Base-by-base conservation (phyloP, 176 grass and related monocot genomes). In the Carex pumila region DNA sequence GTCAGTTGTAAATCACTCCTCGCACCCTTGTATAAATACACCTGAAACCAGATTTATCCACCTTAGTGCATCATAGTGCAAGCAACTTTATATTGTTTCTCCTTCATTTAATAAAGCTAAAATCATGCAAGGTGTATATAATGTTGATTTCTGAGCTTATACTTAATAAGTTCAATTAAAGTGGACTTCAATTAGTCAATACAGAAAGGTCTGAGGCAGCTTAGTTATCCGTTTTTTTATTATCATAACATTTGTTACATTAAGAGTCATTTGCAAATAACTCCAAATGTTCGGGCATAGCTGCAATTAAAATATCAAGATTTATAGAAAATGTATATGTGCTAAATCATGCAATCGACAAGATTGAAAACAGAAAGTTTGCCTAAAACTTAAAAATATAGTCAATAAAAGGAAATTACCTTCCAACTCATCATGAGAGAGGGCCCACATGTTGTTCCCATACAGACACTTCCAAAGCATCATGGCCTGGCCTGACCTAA, bases 391-490 rank as follows among this genome's bases (percentile, higher is more conserved):
- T 3, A 50, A 37, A 85, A 2, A 6, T 25, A 54, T 56, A 67
- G 34, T 58, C 2, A 63, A 75, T 63, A 57, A 17, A 57, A 71
- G 11, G 6, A 9, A 11, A 56, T 19, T 61, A 99, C 96, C 93
- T 83, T 82, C 22, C 41, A 99, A 84, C 80, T 99, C 91, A 68
- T 99, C 88, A 6, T 87, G 85, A 18, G 77, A 83, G 76, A 95
- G 88, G 15, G 89, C 96, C 96, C 88, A 99, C 34, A 14, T 88
- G 41, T 95, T 95, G 80, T 95, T 90, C 61, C 91, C 93, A 71
- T 99, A 99, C 12, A 99, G 65, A 58, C 93, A 95, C 32, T 99
- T 99, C 96, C 93, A 99, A 79, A 95, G 87, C 96, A 99, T 99
- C 91, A 92, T 86, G 45, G 93, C 93, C 88, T 99, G 93, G 31